Percentiles rank a stretch among this genome's conserved stretches.
Conservation (phyloP, 257 asterid genomes). For the Misopates orontium region DNA sequence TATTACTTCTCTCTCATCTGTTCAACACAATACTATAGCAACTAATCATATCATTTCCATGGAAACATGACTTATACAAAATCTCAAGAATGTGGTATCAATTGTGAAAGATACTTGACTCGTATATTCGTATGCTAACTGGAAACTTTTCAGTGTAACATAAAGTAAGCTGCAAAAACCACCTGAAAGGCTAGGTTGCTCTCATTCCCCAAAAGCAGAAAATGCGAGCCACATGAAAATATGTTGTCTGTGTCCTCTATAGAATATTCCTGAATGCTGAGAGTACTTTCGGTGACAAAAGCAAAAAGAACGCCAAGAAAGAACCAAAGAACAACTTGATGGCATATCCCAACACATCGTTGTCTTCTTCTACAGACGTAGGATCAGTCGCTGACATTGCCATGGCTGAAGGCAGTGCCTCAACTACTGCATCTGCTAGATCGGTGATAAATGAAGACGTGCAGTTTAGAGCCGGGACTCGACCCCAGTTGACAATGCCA, state of each 20-base stretch:
- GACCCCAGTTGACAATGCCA: conserved; percentile 89
- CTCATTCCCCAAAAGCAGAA: no score
- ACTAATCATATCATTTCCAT: no score
- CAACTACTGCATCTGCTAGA: conserved; percentile 89
- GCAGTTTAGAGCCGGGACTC: conserved; percentile 96
- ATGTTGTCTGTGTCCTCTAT: not conserved
- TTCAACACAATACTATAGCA: no score
- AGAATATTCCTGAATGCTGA: conserved; percentile 47
- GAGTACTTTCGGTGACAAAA: conserved; percentile 55
- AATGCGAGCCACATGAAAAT: no score
- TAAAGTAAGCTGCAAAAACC: no score
- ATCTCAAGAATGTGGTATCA: no score
- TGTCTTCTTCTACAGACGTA: conserved; percentile 42
- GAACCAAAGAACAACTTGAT: conserved; percentile 69
- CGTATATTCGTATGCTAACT: not conserved
- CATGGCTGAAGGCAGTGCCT: conserved; percentile 79
- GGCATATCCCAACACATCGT: conserved; percentile 44
- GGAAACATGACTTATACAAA: no score
- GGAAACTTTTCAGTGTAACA: not conserved
- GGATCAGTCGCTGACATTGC: conserved; percentile 49
- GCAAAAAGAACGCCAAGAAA: conserved; percentile 66
- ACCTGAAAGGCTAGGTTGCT: no score
- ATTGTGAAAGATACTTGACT: no score
- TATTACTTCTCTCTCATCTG: no score
- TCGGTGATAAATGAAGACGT: conserved; percentile 76